Evolutionary conservation across 192 early-diverging fungal species (phyloP), one percentile per base, ranked within the genome.

Genomic region (Allomyces javanicus): DNA sequence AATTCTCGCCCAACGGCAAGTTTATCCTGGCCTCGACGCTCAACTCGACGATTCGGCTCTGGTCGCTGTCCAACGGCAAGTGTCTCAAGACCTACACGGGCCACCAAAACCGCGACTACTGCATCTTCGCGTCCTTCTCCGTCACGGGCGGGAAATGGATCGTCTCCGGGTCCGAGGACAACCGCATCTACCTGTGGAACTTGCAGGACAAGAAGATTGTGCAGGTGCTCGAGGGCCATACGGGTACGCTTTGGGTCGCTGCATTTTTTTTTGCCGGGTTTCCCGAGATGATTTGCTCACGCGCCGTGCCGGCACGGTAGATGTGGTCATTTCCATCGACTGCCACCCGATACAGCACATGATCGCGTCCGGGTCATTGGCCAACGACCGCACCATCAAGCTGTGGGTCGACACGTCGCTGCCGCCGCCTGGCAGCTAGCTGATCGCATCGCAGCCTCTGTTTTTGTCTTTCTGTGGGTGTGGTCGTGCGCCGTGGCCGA

Each of bases 1-100:
- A 93, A 73, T 99, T 99, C 72, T 97, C 94, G 33, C 96, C 96
- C 44, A 99, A 99, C 74, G 91, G 94, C 65, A 96, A 97, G 78
- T 99, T 92, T 71, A 92, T 99, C 67, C 78, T 99, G 50, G 92
- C 96, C 10, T 86, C 91, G 10, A 94, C 92, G 11, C 81, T 90
- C 63, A 94, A 99, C 79, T 90, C 82, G 70, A 96, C 91, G 25
- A 75, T 99, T 63, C 84, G 93, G 12, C 81, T 99, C 62, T 99
- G 96, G 96, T 88, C 85, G 74, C 89, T 91, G 72, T 87, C 91
- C 26, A 90, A 86, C 24, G 90, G 89, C 43, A 96, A 97, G 71
- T 96, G 92, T 66, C 74, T 99, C n/a, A 97, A 97, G 75, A 86
- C 88, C 9, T 97, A 96, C 67, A 81, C 73, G 40, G 96, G 94